phyloP scores from a whole-genome alignment of 2,329 filamentous ascomycete genomes.

The Fusarium sarcochroum region DNA sequence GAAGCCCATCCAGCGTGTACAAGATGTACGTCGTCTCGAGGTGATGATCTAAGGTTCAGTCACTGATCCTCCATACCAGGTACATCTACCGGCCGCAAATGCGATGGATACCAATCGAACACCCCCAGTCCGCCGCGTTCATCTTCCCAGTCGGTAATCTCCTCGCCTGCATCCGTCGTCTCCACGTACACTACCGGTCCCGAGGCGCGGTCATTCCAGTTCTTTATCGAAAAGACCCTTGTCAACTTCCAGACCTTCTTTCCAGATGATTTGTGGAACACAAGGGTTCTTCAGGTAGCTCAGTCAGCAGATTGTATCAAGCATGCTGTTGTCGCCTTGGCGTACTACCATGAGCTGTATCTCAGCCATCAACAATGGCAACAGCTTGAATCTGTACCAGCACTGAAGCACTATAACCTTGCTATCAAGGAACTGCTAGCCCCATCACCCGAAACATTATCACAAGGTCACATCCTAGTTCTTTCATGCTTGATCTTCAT shows the following conservation, averaged over 20 bases:
- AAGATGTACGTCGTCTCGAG: slow-evolving; percentile 5
- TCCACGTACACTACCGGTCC: background rate
- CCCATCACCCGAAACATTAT: background rate
- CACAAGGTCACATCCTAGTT: slow-evolving; percentile 12
- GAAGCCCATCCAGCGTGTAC: slow-evolving; percentile 18
- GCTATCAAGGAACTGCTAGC: slow-evolving; percentile 17
- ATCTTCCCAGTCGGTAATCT: background rate
- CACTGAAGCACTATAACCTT: slow-evolving; percentile 27
- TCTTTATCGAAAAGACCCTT: slow-evolving; percentile 33
- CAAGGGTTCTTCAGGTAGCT: slow-evolving; percentile 18
- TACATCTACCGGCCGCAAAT: slow-evolving; percentile 30
- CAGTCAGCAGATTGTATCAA: slow-evolving; percentile 14
- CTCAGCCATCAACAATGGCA: slow-evolving; percentile 7
- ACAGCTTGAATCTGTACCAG: slow-evolving; percentile 1
- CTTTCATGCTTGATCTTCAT: slow-evolving; percentile 36
- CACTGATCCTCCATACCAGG: background rate
- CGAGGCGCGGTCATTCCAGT: slow-evolving; percentile 24
- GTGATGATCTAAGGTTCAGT: rapidly evolving
- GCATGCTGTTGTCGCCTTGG: slow-evolving; percentile 17
- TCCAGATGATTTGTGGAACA: slow-evolving; percentile 25
- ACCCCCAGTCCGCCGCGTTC: background rate
- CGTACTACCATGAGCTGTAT: slow-evolving; percentile 24
- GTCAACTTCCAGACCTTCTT: slow-evolving; percentile 33
- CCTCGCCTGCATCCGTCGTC: background rate
- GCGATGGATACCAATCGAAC: slow-evolving; percentile 13